Evolutionary conservation across 305 asterid species (phyloP).

Genomic region (Caryopteris hybrid): DNA sequence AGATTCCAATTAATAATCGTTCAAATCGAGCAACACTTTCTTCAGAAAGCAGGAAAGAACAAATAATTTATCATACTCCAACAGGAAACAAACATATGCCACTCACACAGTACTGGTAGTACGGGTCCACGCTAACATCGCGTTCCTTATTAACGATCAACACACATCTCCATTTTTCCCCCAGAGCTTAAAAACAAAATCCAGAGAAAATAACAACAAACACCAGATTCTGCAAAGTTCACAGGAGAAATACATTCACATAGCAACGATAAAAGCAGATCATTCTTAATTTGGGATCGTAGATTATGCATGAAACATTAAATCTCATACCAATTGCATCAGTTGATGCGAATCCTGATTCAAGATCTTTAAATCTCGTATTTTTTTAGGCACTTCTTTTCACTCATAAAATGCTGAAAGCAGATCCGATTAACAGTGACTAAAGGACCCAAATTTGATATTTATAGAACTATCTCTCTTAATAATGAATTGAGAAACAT

Average conservation of each 20-base stretch:
- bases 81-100: neutral
- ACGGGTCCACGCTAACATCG: slow-evolving; percentile 2
- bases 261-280: neutral
- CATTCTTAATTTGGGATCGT: neutral
- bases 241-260: neutral
- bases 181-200: neutral
- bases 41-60: slow-evolving; percentile 6
- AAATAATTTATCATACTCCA: neutral
- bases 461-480: neutral
- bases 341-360: slow-evolving; percentile 29
- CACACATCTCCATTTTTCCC: neutral
- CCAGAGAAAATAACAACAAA: neutral
- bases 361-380: slow-evolving; percentile 26
- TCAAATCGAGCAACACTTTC: slow-evolving; percentile 23
- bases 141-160: slow-evolving; percentile 9
- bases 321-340: slow-evolving; percentile 54
- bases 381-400: slow-evolving; percentile 1
- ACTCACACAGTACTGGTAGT: slow-evolving; percentile 1
- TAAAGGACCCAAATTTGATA: slow-evolving; percentile 6
- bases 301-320: slow-evolving; percentile 19
- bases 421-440: slow-evolving; percentile 22
- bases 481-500: neutral
- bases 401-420: neutral
- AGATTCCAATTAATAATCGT: slow-evolving; percentile 17
- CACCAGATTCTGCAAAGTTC: slow-evolving; percentile 1